Percentiles rank a stretch among this genome's conserved stretches.
Evolutionary conservation across 495 filamentous ascomycete species (phyloP).

Genomic region (Penicillium diatomitis): DNA sequence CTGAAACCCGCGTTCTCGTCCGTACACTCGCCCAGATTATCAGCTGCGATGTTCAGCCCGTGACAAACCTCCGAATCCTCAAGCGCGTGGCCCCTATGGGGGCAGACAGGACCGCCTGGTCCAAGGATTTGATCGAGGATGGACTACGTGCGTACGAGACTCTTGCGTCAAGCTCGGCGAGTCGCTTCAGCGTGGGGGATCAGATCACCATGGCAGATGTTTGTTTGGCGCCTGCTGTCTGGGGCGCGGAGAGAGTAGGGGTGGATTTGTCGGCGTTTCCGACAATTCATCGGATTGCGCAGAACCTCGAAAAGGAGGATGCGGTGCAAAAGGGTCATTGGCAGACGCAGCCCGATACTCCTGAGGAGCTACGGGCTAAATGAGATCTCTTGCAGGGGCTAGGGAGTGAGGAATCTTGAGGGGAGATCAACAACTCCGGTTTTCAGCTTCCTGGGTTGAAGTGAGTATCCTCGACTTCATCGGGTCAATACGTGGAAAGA

Average conservation of each 20-base stretch:
- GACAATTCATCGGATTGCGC: slow-evolving; percentile 28
- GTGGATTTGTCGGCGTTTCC: slow-evolving; percentile 36
- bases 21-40: slow-evolving; percentile 39
- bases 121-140: slow-evolving; percentile 29
- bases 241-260: slow-evolving; percentile 39
- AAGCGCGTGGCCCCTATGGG: slow-evolving; percentile 32
- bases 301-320: slow-evolving; percentile 25
- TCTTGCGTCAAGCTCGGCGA: slow-evolving; percentile 21
- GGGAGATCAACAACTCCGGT: too few relatives aligned
- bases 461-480: too few relatives aligned
- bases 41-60: slow-evolving; percentile 39
- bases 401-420: too few relatives aligned
- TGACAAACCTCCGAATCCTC: slow-evolving; percentile 40
- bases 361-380: slow-evolving; percentile 31
- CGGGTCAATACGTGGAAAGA: too few relatives aligned
- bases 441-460: too few relatives aligned
- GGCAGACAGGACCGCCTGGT: slow-evolving; percentile 26
- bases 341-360: slow-evolving; percentile 40
- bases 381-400: neutral
- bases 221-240: slow-evolving; percentile 42
- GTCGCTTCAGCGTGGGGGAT: slow-evolving; percentile 43
- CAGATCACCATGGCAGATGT: slow-evolving; percentile 43
- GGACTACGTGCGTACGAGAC: slow-evolving; percentile 43
- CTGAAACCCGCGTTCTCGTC: slow-evolving; percentile 26
- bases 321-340: slow-evolving; percentile 37